Conservation (phyloP, 768 basidiomycete species). For the Tremella yokohamensis region DNA sequence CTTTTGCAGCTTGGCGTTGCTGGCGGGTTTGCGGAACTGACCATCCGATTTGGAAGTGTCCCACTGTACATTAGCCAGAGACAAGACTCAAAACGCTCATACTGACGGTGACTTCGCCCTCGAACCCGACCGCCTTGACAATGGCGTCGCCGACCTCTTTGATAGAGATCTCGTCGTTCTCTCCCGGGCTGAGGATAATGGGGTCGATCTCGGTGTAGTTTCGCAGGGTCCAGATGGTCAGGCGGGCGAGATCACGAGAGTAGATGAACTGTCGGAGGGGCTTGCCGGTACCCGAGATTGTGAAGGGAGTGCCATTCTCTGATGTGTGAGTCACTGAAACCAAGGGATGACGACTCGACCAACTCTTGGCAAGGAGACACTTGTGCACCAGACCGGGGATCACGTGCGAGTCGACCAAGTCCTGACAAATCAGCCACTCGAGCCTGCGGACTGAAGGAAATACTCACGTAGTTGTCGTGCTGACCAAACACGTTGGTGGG, state of each 20-base stretch:
- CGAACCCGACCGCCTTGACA: constrained; percentile 73
- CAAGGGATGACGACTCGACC: constrained; percentile 29
- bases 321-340: constrained; percentile 9
- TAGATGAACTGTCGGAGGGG: constrained; percentile 97
- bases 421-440: constrained; percentile 54
- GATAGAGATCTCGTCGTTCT: constrained; percentile 92
- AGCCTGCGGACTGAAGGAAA: not conserved
- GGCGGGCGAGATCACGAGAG: constrained; percentile 88
- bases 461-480: constrained; percentile 70
- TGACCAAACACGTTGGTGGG: constrained; percentile 97
- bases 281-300: constrained; percentile 83
- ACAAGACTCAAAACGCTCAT: not conserved
- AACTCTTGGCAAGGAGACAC: constrained; percentile 86
- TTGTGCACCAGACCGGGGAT: constrained; percentile 92
- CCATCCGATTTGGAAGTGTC: constrained; percentile 82
- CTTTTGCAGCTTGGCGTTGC: constrained; percentile 77
- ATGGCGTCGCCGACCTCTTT: constrained; percentile 86
- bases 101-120: constrained; percentile 69
- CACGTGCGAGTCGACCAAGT: constrained; percentile 86
- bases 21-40: constrained; percentile 93
- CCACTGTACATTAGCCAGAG: constrained; percentile 60
- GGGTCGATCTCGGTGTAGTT: constrained; percentile 92
- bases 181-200: constrained; percentile 85
- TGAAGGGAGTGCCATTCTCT: constrained; percentile 80
- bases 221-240: constrained; percentile 71